A percentile compares a stretch with the other conserved stretches of the same genome.
These are phyloP conservation scores for Mariannaea sp. DNA, from an alignment of 2,329 filamentous ascomycete species.

Conservation along the genomic window DNA sequence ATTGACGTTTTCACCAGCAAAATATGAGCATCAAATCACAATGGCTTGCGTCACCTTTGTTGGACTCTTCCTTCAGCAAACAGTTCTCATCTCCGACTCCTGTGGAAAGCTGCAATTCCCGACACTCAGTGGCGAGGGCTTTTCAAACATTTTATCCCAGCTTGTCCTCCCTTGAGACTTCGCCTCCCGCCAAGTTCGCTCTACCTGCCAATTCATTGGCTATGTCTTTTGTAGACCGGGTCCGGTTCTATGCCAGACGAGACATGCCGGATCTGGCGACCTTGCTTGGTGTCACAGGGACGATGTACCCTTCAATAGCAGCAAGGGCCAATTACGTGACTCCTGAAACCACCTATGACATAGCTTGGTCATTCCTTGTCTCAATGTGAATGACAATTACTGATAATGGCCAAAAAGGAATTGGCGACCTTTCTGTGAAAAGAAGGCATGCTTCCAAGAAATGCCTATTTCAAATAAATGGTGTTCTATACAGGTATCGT, in stretches of 20 bases:
- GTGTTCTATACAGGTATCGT: no score
- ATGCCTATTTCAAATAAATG: no score
- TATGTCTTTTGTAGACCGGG: constrained; percentile 7
- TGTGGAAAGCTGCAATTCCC: constrained; percentile 22
- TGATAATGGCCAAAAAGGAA: no score
- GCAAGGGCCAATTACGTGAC: not conserved
- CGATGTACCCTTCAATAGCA: not conserved
- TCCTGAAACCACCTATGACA: not conserved
- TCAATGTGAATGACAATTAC: no score
- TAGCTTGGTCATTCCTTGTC: no score
- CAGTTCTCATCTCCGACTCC: constrained; percentile 7
- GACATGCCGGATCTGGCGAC: constrained; percentile 22
- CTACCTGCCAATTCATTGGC: constrained; percentile 13
- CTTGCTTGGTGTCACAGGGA: constrained; percentile 11
- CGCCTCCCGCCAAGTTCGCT: constrained; percentile 17
- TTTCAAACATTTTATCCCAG: not conserved
- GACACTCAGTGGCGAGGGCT: constrained; percentile 1
- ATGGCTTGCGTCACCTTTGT: constrained; percentile 21
- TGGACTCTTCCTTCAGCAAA: constrained; percentile 10
- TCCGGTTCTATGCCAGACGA: constrained; percentile 11
- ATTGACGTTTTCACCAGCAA: not conserved
- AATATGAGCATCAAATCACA: constrained; percentile 18
- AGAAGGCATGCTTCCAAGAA: no score
- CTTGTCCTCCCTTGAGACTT: constrained; percentile 1
- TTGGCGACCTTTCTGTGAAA: no score